Evolutionary conservation across 192 early-diverging fungal species (phyloP).

Genomic region (Coemansia sp.): DNA sequence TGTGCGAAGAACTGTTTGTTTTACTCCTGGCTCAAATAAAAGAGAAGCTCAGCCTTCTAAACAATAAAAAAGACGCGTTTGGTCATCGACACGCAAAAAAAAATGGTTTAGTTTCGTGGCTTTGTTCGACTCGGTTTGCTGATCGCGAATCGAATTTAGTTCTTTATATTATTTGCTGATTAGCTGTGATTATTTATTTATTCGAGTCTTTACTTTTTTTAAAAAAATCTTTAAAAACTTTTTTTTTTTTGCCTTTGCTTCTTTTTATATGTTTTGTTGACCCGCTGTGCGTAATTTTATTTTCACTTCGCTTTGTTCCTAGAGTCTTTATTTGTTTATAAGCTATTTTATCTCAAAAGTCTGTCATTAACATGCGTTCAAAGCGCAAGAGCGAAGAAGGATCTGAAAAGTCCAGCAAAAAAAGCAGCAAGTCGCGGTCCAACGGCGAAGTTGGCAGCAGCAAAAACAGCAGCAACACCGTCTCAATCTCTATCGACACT

Average conservation of each 20-base stretch:
- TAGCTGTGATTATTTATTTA: constrained; percentile 3
- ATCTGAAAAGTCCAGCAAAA: constrained; percentile 7
- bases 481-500: constrained; percentile 39
- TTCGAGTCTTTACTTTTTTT: not conserved
- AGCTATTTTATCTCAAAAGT: not conserved
- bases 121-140: too few relatives aligned
- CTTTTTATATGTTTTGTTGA: not conserved
- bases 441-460: not conserved
- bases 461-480: constrained; percentile 1
- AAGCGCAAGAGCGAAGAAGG: constrained; percentile 41
- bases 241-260: constrained; percentile 1
- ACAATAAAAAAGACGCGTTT: too few relatives aligned
- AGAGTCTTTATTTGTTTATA: not conserved
- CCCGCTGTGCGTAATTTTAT: not conserved
- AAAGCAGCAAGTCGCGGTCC: not conserved
- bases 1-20: too few relatives aligned
- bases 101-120: not conserved
- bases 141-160: too few relatives aligned
- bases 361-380: constrained; percentile 18
- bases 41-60: too few relatives aligned
- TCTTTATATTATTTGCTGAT: not conserved
- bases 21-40: too few relatives aligned
- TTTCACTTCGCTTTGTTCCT: not conserved
- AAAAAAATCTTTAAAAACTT: not conserved
- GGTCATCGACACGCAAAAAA: not conserved